Conservation (phyloP, 148 eudicot genomes). For the Camellia japonica region DNA sequence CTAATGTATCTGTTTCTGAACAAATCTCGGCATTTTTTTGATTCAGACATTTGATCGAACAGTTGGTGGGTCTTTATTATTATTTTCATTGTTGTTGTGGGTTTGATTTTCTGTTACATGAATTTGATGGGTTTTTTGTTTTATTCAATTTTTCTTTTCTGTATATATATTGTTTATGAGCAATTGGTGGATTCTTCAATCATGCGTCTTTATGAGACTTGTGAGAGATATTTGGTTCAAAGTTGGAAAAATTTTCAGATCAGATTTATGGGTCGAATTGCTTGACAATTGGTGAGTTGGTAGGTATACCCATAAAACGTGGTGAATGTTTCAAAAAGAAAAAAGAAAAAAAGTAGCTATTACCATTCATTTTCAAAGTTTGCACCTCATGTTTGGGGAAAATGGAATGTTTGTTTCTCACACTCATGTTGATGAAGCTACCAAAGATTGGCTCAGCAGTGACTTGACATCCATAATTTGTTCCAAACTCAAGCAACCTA, state of each 20-base stretch:
- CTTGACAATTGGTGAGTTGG: too few relatives aligned
- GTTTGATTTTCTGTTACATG: not conserved
- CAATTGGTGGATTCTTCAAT: not conserved
- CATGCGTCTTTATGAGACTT: too few relatives aligned
- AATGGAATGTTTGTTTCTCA: not conserved
- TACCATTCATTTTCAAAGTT: too few relatives aligned
- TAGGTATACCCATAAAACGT: too few relatives aligned
- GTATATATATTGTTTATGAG: not conserved
- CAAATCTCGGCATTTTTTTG: not conserved
- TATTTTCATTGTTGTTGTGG: not conserved
- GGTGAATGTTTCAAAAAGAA: too few relatives aligned
- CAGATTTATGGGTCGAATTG: too few relatives aligned
- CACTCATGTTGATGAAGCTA: not conserved
- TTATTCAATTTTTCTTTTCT: not conserved
- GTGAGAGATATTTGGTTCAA: too few relatives aligned
- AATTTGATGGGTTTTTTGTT: not conserved
- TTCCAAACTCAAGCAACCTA: not conserved
- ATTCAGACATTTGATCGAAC: conserved; percentile 31
- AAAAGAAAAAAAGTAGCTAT: too few relatives aligned
- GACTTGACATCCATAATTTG: too few relatives aligned
- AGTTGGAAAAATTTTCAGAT: too few relatives aligned
- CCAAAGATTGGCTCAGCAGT: not conserved
- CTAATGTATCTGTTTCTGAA: conserved; percentile 45
- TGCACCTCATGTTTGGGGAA: not conserved
- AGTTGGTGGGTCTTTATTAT: conserved; percentile 4